Evolutionary conservation across 2,329 filamentous ascomycete species (phyloP), one percentile per base, ranked within the genome.

Genomic region (Phoma sp.): DNA sequence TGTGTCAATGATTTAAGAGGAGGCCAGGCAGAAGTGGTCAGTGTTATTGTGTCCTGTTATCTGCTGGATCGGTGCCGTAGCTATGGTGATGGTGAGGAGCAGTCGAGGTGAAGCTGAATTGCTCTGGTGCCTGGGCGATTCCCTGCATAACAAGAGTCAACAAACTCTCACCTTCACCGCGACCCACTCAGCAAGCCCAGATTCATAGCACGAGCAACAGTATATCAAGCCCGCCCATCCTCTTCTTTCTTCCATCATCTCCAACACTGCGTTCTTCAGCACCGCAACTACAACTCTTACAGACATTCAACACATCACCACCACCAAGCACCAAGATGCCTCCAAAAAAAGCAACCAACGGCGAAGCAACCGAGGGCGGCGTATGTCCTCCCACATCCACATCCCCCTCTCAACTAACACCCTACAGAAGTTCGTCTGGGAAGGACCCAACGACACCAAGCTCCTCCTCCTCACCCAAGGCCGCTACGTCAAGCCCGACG

Each of bases 271-370:
- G 21, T 20, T 2, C 18, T 47, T 21, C 14, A 39, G 5, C 21
- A 9, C 15, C 7, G 2, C 28, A 26, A 39, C 17, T n/a, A 20
- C 17, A 46, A 30, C 42, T 15, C 20, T 28, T 17, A 10, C 10
- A n/a, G 20, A 23, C 25, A 4, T 14, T 2, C n/a, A n/a, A n/a
- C n/a, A n/a, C n/a, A 23, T 15, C 14, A 29, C 12, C 30, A 26
- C 25, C 15, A 34, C 36, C 5, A 20, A 21, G 3, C 15, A 40
- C 81, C 72, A 72, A 11, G 12, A 62, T 42, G 51, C 47, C 59
- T 60, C 39, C 48, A 20, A 57, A 57, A 15, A 53, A 57, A 23
- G 25, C 43, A 7, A 1, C 45, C 12, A 42, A 10, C 9, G 14
- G 15, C 25, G 36, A 33, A 18, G 7, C 29, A 12, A 15, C n/a